Percentiles rank a stretch among this genome's conserved stretches.
phyloP scores from a whole-genome alignment of 2,329 filamentous ascomycete genomes.

The Harringtonia aguacate region DNA sequence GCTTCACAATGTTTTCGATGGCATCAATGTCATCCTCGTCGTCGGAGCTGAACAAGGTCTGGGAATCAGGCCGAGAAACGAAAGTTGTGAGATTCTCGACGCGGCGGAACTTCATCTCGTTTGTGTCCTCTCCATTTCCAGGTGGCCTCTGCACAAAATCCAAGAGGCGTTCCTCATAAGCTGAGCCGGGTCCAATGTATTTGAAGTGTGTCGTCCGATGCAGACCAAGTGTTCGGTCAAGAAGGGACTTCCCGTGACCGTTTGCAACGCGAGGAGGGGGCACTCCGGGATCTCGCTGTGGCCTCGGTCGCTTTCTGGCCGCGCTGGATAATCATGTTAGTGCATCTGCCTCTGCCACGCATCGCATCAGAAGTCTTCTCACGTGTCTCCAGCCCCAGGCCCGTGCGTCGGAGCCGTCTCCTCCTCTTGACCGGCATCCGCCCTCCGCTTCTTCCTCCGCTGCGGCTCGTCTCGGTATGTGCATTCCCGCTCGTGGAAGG shows the following conservation, averaged over 20 bases:
- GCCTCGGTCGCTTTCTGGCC: not conserved
- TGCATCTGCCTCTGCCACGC: too few relatives aligned
- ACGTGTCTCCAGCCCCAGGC: too few relatives aligned
- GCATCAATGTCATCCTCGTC: slow-evolving; percentile 4
- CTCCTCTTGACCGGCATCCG: too few relatives aligned
- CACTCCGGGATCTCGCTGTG: too few relatives aligned
- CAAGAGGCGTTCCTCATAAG: slow-evolving; percentile 15
- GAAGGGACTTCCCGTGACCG: slow-evolving; percentile 18
- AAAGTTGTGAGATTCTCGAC: slow-evolving; percentile 14
- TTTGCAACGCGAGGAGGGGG: too few relatives aligned
- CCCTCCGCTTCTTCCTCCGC: too few relatives aligned
- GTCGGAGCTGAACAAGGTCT: slow-evolving; percentile 11
- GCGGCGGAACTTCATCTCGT: slow-evolving; percentile 15
- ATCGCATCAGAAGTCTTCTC: too few relatives aligned
- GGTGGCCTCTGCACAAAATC: slow-evolving; percentile 13
- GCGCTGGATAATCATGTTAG: too few relatives aligned
- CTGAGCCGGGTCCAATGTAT: slow-evolving; percentile 43
- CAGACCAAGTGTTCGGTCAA: slow-evolving; percentile 38
- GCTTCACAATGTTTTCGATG: slow-evolving; percentile 46
- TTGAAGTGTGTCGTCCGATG: slow-evolving; percentile 49
- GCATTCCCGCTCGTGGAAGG: slow-evolving; percentile 56
- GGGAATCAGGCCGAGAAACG: slow-evolving; percentile 13
- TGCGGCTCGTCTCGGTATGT: slow-evolving; percentile 54
- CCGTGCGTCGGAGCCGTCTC: too few relatives aligned
- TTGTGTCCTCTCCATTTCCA: slow-evolving; percentile 5